A percentile compares a stretch with the other conserved stretches of the same genome.
Evolutionary conservation across 202 grass and related monocot species (phyloP).

Genomic region (Panicum hallii): DNA sequence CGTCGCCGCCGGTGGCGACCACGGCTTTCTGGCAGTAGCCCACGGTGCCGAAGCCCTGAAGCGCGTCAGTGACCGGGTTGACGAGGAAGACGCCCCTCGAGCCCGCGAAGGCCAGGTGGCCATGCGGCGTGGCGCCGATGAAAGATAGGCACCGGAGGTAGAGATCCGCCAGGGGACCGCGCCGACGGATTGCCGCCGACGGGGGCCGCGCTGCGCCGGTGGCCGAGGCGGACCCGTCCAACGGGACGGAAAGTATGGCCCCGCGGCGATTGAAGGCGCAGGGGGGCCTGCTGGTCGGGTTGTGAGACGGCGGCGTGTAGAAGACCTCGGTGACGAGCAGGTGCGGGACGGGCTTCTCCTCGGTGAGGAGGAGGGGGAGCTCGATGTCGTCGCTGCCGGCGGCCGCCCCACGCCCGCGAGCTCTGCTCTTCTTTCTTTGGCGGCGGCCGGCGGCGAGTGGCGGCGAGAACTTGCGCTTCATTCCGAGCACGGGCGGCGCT

Average conservation of each 20-base stretch:
- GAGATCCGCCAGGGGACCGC: not conserved
- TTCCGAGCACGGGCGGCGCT: not conserved
- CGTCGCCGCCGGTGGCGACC: not conserved
- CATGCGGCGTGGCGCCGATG: not conserved
- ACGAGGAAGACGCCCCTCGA: not conserved
- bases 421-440: not conserved
- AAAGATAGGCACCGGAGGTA: not conserved
- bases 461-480: not conserved
- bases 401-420: too few relatives aligned
- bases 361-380: not conserved
- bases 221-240: not conserved
- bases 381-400: not conserved
- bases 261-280: conserved; percentile 16
- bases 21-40: not conserved
- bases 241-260: not conserved
- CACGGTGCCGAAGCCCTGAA: not conserved
- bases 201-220: not conserved
- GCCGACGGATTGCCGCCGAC: not conserved
- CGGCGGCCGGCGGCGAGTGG: not conserved
- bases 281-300: not conserved
- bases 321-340: not conserved
- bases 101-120: conserved; percentile 1
- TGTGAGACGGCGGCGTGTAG: not conserved
- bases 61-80: conserved; percentile 28
- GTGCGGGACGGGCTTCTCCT: not conserved